Evolutionary conservation across 352 stramenopile genomes (phyloP).

Genomic region (Phytophthora rubi): DNA sequence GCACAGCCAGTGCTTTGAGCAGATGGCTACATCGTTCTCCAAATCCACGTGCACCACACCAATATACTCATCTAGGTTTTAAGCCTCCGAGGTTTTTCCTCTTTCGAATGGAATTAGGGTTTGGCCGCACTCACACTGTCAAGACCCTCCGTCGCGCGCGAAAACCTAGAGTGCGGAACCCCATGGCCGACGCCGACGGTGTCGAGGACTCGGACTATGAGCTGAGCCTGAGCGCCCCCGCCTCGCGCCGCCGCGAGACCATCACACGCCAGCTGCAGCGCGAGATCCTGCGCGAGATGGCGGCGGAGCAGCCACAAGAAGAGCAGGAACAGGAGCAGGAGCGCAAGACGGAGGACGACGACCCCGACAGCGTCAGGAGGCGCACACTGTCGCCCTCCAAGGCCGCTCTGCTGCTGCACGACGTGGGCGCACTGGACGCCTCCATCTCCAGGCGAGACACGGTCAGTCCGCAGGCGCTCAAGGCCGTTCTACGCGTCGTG

Average conservation of each 20-base stretch:
- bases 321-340: background rate
- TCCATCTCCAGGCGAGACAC: conserved; percentile 42
- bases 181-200: conserved; percentile 22
- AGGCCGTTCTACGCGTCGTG: conserved; percentile 33
- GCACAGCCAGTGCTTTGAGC: conserved; percentile 38
- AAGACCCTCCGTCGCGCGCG: background rate
- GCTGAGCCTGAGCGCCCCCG: conserved; percentile 37
- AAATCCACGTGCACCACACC: background rate
- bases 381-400: conserved; percentile 60
- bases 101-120: background rate
- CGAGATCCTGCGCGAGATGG: conserved; percentile 52
- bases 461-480: conserved; percentile 40
- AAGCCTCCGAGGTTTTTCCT: background rate
- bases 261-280: conserved; percentile 69
- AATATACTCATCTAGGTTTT: conserved; percentile 1
- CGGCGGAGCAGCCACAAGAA: background rate
- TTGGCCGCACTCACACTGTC: background rate
- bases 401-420: conserved; percentile 35
- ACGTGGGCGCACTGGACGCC: conserved; percentile 18
- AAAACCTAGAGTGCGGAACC: background rate
- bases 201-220: conserved; percentile 28
- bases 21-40: conserved; percentile 20
- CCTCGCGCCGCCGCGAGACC: conserved; percentile 41
- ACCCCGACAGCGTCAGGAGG: background rate
- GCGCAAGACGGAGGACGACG: conserved; percentile 23